phyloP scores from a whole-genome alignment of 805 yeast species.

The Saturnispora ahearnii region DNA sequence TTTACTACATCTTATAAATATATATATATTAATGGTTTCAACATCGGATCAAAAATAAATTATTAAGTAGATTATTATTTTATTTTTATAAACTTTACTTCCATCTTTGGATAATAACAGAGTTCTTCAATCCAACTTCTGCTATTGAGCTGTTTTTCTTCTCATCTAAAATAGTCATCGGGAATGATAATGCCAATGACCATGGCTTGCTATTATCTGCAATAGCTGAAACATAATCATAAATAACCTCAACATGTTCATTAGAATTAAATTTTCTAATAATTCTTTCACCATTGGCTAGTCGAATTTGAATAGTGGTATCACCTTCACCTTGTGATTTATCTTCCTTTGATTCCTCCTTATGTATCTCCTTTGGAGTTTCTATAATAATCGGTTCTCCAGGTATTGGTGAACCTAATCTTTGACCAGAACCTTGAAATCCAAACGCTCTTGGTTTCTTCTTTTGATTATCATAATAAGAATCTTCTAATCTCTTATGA shows the following conservation, averaged over 20 bases:
- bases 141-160: constrained; percentile 49
- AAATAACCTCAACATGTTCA: constrained; percentile 58
- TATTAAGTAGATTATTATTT: not conserved
- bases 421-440: constrained; percentile 68
- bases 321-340: constrained; percentile 35
- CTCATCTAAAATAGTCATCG: constrained; percentile 61
- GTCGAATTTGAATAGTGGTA: constrained; percentile 68
- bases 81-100: constrained; percentile 18
- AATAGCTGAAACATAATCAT: constrained; percentile 53
- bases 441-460: constrained; percentile 44
- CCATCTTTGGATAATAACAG: constrained; percentile 92
- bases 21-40: constrained; percentile 33
- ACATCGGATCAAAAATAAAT: constrained; percentile 31
- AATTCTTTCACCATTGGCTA: constrained; percentile 70
- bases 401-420: constrained; percentile 86
- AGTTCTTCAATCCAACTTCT: constrained; percentile 68
- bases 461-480: constrained; percentile 48
- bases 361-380: constrained; percentile 15
- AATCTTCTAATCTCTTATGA: constrained; percentile 72
- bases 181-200: constrained; percentile 71
- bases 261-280: constrained; percentile 54
- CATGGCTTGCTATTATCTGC: constrained; percentile 43
- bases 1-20: constrained; percentile 11
- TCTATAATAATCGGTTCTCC: constrained; percentile 38
- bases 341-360: constrained; percentile 11